Evolutionary conservation across 441 rosid species (phyloP), one percentile per base, ranked within the genome.

Genomic region (Iberis amara): DNA sequence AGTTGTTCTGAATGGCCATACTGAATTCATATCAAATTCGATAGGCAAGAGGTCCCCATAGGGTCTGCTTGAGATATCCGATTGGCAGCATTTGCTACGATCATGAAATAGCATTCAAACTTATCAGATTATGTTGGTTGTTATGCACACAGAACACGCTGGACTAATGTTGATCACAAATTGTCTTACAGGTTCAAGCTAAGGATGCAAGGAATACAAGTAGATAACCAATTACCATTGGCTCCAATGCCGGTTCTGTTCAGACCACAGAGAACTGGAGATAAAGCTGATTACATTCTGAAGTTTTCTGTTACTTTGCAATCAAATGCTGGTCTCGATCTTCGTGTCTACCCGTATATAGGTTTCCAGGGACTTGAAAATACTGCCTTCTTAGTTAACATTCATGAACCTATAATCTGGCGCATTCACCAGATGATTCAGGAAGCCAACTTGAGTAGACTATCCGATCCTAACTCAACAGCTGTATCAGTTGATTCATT

Each of bases 371-470:
- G 89, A 51, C 89, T 81, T 50, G 97, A 92, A 33, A 79, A 70
- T 73, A 73, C 81, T 57, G 80, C 97, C 54, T 92, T 92, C 65
- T 55, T 89, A 11, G 75, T 89, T 59, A 92, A 81, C 73, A 79
- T 92, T 66, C 99, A 92, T 47, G 97, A 92, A 65, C 99, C 97
- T 39, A 85, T 92, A 63, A 89, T 92, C 58, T 92, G 99, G 99
- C 96, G 99, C 60, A 83, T 92, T 68, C 94, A 89, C 68, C 96
- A 86, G 85, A 89, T 92, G 99, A 75, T 86, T 63, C 92, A 79
- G 77, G 96, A 77, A 72, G 76, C 85, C 75, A 89, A 82, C 72
- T 65, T 86, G 28, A 67, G 79, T 66, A 80, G 99, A 71, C 65
- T 92, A 46, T 62, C 73, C 47, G 82, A 83, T 61, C 39, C 72